Evolutionary conservation across 768 basidiomycete species (phyloP), one percentile per base, ranked within the genome.

Genomic region (Phanerodontia chrysosporium): DNA sequence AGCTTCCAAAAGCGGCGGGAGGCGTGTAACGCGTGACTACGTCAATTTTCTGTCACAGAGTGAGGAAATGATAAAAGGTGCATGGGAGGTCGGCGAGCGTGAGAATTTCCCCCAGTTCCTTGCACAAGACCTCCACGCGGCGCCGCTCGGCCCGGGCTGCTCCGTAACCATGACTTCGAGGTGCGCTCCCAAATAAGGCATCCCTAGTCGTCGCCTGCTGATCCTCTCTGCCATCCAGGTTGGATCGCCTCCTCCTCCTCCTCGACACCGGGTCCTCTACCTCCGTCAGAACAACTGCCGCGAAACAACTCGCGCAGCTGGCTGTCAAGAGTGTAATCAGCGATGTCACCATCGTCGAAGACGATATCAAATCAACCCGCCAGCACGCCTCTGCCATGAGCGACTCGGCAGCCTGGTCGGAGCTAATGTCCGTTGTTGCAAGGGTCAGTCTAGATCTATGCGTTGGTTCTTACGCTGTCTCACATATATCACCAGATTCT

Each of bases 191-290:
- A 61, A 57, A 25, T 61, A 36, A 39, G 68, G 60, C 54, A 67
- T 42, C 14, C 46, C n/a, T n/a, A n/a, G 25, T 49, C 52, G 62
- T 67, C 10, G 62, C 49, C 58, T 32, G 35, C 24, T 24, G 45
- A 35, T 53, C 55, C 62, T 24, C 21, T 25, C 57, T 55, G 5
- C n/a, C n/a, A n/a, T n/a, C n/a, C 67, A 96, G 95, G 79, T 86
- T 98, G 78, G 97, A 98, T 82, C 88, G 97, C 74, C 89, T 99
- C 77, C 87, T 99, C 71, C 83, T 92, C 67, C 83, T 99, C 46
- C 84, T 99, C 62, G 95, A 98, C 72, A 95, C 94, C 36, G 97
- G 97, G 46, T 95, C 96, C 13, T 94, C 94, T 2, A 74, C 82
- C 44, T 89, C 90, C 51, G 89, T 99, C 64, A 84, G 95, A 69